Evolutionary conservation across 2,329 filamentous ascomycete species (phyloP).

Genomic region (Sporothrix sp.): DNA sequence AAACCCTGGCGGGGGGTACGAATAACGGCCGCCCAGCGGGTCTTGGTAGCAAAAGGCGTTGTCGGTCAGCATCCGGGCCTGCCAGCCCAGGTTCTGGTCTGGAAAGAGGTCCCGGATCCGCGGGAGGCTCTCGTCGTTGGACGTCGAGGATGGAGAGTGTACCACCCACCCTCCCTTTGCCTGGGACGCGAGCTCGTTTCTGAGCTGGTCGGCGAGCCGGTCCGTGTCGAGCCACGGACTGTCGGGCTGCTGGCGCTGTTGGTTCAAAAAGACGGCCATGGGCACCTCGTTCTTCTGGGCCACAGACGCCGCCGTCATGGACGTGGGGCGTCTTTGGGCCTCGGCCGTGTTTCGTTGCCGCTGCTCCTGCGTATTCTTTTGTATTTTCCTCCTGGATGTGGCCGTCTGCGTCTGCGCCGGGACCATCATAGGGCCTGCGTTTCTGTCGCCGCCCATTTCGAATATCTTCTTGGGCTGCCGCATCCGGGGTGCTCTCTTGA

Average conservation of each 20-base stretch:
- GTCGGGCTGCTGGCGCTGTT: neutral
- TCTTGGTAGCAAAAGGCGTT: slow-evolving; percentile 12
- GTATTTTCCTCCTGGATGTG: too few relatives aligned
- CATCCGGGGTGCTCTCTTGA: slow-evolving; percentile 35
- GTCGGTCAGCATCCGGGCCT: too few relatives aligned
- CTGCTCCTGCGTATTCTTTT: neutral
- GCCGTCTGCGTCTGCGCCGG: neutral
- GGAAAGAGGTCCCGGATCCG: slow-evolving; percentile 10
- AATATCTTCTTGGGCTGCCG: slow-evolving; percentile 14
- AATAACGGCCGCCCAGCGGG: neutral
- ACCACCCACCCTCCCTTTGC: too few relatives aligned
- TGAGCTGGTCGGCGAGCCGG: neutral
- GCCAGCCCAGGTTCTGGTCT: neutral
- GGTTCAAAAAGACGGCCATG: too few relatives aligned
- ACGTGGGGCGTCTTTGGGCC: slow-evolving; percentile 3
- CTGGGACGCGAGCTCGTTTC: too few relatives aligned
- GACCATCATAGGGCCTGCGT: neutral
- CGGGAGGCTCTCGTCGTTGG: too few relatives aligned
- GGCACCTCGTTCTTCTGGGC: too few relatives aligned
- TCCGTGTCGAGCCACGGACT: slow-evolving; percentile 7
- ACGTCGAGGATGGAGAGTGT: too few relatives aligned
- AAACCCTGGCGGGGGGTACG: slow-evolving; percentile 7
- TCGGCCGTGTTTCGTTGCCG: neutral
- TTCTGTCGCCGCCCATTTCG: neutral
- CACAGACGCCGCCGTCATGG: neutral